Percentiles rank a stretch among this genome's conserved stretches.
Conservation (phyloP, 2,329 filamentous ascomycete species). For the Blumeriella jaapii region DNA sequence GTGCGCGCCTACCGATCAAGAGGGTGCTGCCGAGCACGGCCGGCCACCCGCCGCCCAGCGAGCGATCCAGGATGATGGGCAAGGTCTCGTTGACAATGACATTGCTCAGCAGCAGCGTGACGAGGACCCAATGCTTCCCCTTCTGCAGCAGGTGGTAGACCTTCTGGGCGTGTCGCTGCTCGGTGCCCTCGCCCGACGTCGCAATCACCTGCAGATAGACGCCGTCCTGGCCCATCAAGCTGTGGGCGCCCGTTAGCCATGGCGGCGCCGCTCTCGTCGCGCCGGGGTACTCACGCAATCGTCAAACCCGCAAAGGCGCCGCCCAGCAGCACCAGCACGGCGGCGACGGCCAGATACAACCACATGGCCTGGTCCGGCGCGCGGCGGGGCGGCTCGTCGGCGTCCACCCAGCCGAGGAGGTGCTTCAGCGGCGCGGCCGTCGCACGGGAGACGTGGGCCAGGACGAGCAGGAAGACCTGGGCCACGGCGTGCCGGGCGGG, state of each 20-base stretch:
- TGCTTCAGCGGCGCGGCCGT: slow-evolving; percentile 26
- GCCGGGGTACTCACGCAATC: slow-evolving; percentile 51
- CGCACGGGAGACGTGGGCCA: slow-evolving; percentile 30
- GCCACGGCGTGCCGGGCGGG: slow-evolving; percentile 40
- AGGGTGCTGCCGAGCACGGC: slow-evolving; percentile 89
- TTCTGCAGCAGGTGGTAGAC: slow-evolving; percentile 71
- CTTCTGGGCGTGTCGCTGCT: slow-evolving; percentile 72
- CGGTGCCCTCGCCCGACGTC: slow-evolving; percentile 70
- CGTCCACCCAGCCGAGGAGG: slow-evolving; percentile 32
- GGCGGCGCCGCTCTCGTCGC: neutral
- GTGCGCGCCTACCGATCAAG: slow-evolving; percentile 61
- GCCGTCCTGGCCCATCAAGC: slow-evolving; percentile 58
- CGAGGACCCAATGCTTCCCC: slow-evolving; percentile 97
- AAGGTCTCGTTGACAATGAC: slow-evolving; percentile 97
- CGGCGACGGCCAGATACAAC: slow-evolving; percentile 70
- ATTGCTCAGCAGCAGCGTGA: slow-evolving; percentile 86
- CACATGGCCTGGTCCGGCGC: slow-evolving; percentile 56
- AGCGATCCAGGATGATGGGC: slow-evolving; percentile 88
- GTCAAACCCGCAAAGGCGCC: slow-evolving; percentile 93
- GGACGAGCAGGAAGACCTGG: slow-evolving; percentile 37
- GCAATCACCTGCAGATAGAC: slow-evolving; percentile 95
- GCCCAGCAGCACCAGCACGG: slow-evolving; percentile 72
- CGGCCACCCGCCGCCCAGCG: slow-evolving; percentile 86
- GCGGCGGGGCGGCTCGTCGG: slow-evolving; percentile 37
- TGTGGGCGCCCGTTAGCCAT: slow-evolving; percentile 10